phyloP scores from a whole-genome alignment of 169 alveolate genomes.

The Amoebophrya sp. region DNA sequence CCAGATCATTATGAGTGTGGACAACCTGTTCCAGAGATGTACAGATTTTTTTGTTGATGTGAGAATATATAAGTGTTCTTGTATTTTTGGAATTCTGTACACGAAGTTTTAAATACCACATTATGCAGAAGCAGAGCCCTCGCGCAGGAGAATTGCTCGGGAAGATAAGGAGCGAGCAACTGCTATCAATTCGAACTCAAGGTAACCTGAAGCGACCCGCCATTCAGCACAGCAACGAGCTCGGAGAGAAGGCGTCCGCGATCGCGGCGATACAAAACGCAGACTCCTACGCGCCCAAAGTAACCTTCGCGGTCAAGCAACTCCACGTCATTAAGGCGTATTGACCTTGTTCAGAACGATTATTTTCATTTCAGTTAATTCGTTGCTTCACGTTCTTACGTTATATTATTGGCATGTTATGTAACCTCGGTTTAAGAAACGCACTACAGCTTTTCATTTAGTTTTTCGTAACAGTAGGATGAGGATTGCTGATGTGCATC shows the following conservation, averaged over 20 bases:
- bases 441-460: too few relatives aligned
- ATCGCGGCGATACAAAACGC: neutral
- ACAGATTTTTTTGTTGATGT: neutral
- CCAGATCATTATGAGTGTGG: slow-evolving; percentile 22
- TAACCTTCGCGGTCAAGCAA: neutral
- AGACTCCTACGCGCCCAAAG: slow-evolving; percentile 18
- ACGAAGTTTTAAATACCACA: too few relatives aligned
- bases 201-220: slow-evolving; percentile 18
- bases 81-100: too few relatives aligned
- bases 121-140: too few relatives aligned
- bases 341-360: neutral
- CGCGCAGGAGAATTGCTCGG: too few relatives aligned
- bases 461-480: too few relatives aligned
- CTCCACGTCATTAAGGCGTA: neutral
- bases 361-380: neutral
- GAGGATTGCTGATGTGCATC: too few relatives aligned
- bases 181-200: too few relatives aligned
- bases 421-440: too few relatives aligned
- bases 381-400: too few relatives aligned
- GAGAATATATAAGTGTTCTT: too few relatives aligned
- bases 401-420: too few relatives aligned
- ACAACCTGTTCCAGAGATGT: slow-evolving; percentile 25
- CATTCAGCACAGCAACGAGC: neutral
- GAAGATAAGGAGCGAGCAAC: neutral
- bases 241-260: neutral